phyloP scores from a whole-genome alignment of 805 yeast genomes.

The Ogataea allantospora region DNA sequence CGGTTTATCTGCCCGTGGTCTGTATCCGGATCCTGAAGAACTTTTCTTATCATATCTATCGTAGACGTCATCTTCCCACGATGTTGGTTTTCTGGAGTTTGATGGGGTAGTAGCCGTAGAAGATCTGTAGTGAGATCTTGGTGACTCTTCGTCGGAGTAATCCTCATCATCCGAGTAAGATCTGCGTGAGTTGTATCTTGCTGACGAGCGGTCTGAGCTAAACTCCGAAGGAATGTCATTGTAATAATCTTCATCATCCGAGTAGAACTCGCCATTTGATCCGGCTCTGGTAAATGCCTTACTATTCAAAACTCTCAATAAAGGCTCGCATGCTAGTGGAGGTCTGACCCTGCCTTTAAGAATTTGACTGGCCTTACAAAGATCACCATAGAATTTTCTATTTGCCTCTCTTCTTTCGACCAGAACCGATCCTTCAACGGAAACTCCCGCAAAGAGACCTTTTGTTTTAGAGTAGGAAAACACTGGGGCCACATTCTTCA shows the following conservation, averaged over 20 bases:
- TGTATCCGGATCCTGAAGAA: constrained; percentile 27
- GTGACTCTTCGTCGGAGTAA: constrained; percentile 42
- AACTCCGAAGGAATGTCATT: constrained; percentile 74
- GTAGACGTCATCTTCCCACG: constrained; percentile 88
- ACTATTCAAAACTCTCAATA: constrained; percentile 82
- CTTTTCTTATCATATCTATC: constrained; percentile 46
- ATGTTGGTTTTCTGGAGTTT: constrained; percentile 29
- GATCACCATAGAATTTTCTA: constrained; percentile 87
- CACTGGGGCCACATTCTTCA: constrained; percentile 83
- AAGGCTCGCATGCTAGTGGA: constrained; percentile 86
- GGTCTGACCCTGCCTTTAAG: constrained; percentile 86
- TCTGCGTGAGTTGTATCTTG: constrained; percentile 15
- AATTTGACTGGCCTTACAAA: constrained; percentile 84
- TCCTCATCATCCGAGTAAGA: constrained; percentile 26
- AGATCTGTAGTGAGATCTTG: constrained; percentile 27
- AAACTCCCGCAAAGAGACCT: constrained; percentile 96
- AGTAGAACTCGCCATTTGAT: constrained; percentile 47
- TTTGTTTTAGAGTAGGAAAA: constrained; percentile 94
- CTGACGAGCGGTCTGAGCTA: constrained; percentile 45
- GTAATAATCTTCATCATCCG: constrained; percentile 63
- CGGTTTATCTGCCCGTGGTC: constrained; percentile 35
- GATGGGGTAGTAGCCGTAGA: constrained; percentile 15
- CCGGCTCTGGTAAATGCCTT: constrained; percentile 64
- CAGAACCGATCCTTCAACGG: constrained; percentile 93
- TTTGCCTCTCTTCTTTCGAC: constrained; percentile 98